These are phyloP conservation scores for Gossypium davidsonii DNA, from an alignment of 441 rosid species.

Conservation along the genomic window DNA sequence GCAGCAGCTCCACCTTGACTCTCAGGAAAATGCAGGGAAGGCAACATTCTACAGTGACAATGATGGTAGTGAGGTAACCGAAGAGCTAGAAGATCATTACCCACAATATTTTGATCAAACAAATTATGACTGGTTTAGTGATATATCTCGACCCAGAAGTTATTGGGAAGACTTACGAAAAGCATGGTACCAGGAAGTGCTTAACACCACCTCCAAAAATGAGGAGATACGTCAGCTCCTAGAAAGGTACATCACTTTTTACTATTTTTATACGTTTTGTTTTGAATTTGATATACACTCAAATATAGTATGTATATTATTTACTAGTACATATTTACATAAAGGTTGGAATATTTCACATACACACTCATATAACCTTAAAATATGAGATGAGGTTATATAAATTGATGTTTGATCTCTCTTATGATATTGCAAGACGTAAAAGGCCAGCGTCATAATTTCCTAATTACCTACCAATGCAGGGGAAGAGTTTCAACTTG, in stretches of 20 bases:
- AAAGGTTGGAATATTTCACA: too few species aligned
- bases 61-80: conserved; percentile 41
- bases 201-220: conserved; percentile 37
- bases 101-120: conserved; percentile 23
- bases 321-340: too few species aligned
- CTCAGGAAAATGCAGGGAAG: conserved; percentile 20
- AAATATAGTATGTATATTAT: too few species aligned
- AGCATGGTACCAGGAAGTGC: conserved; percentile 67
- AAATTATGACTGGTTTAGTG: conserved; percentile 55
- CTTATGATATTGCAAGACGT: too few species aligned
- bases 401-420: too few species aligned
- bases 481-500: conserved; percentile 76
- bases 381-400: too few species aligned
- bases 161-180: conserved; percentile 77
- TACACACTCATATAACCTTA: too few species aligned
- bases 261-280: not conserved
- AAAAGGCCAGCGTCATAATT: too few species aligned
- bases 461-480: conserved; percentile 8
- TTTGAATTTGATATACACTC: too few species aligned
- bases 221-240: conserved; percentile 65
- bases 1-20: conserved; percentile 1
- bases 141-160: conserved; percentile 74
- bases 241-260: conserved; percentile 45
- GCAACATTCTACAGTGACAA: conserved; percentile 17
- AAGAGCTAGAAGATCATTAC: conserved; percentile 28